Base-by-base conservation (phyloP, 192 early-diverging fungal species). In the Rhizoclosmatium globosum region DNA sequence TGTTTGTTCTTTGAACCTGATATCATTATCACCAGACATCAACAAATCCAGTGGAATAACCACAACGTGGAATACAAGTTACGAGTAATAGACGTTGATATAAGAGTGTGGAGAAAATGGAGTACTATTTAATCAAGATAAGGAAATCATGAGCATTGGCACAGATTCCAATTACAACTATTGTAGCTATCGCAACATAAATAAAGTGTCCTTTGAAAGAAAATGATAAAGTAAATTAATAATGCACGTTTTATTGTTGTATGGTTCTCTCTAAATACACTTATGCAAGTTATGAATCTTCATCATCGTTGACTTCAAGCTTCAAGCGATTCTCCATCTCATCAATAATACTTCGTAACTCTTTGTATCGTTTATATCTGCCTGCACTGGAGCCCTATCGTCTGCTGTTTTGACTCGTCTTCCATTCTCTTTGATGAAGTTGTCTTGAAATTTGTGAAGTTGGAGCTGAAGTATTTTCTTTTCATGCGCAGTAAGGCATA, bases 331-430 rank as follows among this genome's bases (percentile, higher is more conserved):
- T 53, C 50, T 77, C 75, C 31, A 67, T 61, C 23, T 77, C 50
- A 11, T 56, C 65, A 48, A 78, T 58, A 42, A 61, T 17, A 42
- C 42, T 15, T 38, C 77, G 39, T 48, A 78, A 44, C 77, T 78
- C 77, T 70, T 88, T 87, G 65, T 88, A 88, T 66, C 82, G 71
- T 48, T 56, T 43, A 70, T 88, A 88, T 85, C 85, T 21, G 77
- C 43, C 23, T 74, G 68, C 23, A 87, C 76, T 2, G 87, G 87
- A 43, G 65, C 82, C 23, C 82, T 46, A 71, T 88, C 87, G 23
- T 81, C 69, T 0, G 72, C 45, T 13, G 85, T 85, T 67, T 81
- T 67, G 2, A 88, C 71, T 1, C 80, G 58, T 47, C 83, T 64
- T 3, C 87, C 87, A 47, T 84, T 77, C 47, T 62, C 53, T n/a